Conservation (phyloP, 192 early-diverging fungal species). For the Hyaloraphidium curvatum region DNA sequence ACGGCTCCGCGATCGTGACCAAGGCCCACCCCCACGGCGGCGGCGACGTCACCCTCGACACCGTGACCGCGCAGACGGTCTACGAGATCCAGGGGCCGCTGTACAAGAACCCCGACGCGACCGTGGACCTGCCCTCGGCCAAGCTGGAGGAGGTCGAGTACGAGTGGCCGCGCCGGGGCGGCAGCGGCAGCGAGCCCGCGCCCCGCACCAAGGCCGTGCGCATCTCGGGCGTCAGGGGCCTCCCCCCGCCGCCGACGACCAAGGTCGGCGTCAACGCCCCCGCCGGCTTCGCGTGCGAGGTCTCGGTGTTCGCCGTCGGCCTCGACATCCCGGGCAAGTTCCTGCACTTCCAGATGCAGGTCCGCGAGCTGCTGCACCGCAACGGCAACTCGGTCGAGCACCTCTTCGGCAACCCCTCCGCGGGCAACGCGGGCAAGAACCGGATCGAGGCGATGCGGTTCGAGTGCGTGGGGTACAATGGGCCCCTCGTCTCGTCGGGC, state of each 20-base stretch:
- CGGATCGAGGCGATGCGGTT: too few species aligned
- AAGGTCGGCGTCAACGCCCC: neutral
- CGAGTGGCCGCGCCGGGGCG: neutral
- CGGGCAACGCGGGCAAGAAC: too few species aligned
- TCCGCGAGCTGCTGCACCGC: too few species aligned
- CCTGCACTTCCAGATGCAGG: too few species aligned
- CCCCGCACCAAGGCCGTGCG: too few species aligned
- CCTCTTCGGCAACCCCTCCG: too few species aligned
- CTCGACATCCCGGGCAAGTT: neutral
- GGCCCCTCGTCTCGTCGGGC: too few species aligned
- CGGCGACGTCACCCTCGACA: neutral
- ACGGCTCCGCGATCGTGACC: neutral
- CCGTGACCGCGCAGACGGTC: neutral
- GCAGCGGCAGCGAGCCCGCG: too few species aligned
- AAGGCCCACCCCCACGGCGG: neutral
- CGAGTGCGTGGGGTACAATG: too few species aligned
- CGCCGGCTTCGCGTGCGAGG: neutral
- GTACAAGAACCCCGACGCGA: neutral
- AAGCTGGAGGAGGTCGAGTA: too few species aligned
- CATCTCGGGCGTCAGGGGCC: neutral
- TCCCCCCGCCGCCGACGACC: neutral
- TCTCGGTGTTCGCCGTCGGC: neutral
- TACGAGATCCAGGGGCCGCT: slow-evolving; percentile 3
- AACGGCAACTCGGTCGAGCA: too few species aligned
- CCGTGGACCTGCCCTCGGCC: neutral